A percentile compares a stretch with the other conserved stretches of the same genome.
Evolutionary conservation across 1,139 yeast species (phyloP).

Genomic region (Sugiyamaella paludigena): DNA sequence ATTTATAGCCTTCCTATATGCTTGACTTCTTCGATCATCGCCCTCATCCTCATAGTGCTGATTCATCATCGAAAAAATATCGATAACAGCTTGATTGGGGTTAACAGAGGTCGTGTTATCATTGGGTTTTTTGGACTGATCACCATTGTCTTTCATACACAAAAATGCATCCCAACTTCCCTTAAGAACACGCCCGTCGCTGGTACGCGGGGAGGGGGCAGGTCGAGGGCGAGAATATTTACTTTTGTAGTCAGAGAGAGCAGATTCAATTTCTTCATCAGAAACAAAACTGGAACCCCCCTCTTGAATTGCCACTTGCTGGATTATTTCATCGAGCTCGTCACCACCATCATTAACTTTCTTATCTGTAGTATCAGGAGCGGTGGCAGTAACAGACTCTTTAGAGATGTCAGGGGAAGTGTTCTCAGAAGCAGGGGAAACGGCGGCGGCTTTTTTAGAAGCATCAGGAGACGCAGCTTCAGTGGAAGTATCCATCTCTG

Average conservation of each 20-base stretch:
- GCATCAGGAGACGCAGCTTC: slow-evolving; percentile 2
- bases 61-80: slow-evolving; percentile 41
- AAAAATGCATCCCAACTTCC: slow-evolving; percentile 14
- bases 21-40: slow-evolving; percentile 44
- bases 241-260: neutral
- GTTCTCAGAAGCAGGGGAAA: neutral
- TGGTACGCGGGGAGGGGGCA: neutral
- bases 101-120: neutral
- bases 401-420: neutral
- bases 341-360: slow-evolving; percentile 1
- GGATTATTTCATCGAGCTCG: slow-evolving; percentile 24
- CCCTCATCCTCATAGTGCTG: slow-evolving; percentile 42
- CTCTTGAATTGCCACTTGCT: slow-evolving; percentile 17
- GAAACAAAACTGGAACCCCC: slow-evolving; percentile 8
- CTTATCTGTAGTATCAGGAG: neutral
- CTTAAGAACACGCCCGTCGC: slow-evolving; percentile 7
- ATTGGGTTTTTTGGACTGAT: neutral
- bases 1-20: slow-evolving; percentile 50
- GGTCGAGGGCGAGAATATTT: slow-evolving; percentile 4
- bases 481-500: neutral
- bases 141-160: slow-evolving; percentile 18
- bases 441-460: neutral
- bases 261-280: slow-evolving; percentile 8
- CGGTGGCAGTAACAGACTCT: neutral
- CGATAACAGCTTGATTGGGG: slow-evolving; percentile 42